Evolutionary conservation across 2,329 filamentous ascomycete species (phyloP).

Genomic region (Colletotrichum spaethianum): DNA sequence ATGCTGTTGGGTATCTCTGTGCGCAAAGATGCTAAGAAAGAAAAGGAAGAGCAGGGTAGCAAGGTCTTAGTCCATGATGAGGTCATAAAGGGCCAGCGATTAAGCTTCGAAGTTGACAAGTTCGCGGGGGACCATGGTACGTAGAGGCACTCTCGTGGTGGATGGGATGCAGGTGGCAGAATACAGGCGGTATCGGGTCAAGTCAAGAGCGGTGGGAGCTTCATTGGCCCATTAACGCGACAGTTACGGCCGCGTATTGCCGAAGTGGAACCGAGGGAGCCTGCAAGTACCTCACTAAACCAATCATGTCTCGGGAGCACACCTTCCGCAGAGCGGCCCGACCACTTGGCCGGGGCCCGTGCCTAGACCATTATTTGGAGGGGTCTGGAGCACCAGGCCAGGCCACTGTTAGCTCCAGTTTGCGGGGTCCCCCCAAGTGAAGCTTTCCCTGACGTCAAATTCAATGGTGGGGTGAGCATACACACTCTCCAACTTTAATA

Average conservation of each 20-base stretch:
- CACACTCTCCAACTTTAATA: conserved; percentile 17
- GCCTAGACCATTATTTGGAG: conserved; percentile 24
- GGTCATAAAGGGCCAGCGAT: background rate
- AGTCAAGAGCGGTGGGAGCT: background rate
- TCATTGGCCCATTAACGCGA: conserved; percentile 27
- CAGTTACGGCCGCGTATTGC: background rate
- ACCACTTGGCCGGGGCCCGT: conserved; percentile 35
- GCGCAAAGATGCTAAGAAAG: conserved; percentile 23
- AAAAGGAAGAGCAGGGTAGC: conserved; percentile 4
- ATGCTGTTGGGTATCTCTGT: conserved; percentile 26
- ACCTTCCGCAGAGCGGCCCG: conserved; percentile 28
- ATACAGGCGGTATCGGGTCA: conserved; percentile 15
- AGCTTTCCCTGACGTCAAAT: conserved; percentile 41
- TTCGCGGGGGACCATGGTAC: conserved; percentile 5
- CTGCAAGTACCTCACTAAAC: background rate
- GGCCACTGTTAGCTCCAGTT: conserved; percentile 9
- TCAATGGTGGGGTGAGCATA: conserved; percentile 35
- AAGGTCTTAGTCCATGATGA: conserved; percentile 16
- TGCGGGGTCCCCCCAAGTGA: conserved; percentile 36
- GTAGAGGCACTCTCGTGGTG: background rate
- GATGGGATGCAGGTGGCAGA: conserved; percentile 24
- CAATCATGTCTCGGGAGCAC: background rate
- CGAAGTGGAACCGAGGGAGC: conserved; percentile 14
- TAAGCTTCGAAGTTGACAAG: conserved; percentile 3
- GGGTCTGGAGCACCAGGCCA: conserved; percentile 1